phyloP scores from a whole-genome alignment of 2,329 filamentous ascomycete species.

The Trichophyton equinum region DNA sequence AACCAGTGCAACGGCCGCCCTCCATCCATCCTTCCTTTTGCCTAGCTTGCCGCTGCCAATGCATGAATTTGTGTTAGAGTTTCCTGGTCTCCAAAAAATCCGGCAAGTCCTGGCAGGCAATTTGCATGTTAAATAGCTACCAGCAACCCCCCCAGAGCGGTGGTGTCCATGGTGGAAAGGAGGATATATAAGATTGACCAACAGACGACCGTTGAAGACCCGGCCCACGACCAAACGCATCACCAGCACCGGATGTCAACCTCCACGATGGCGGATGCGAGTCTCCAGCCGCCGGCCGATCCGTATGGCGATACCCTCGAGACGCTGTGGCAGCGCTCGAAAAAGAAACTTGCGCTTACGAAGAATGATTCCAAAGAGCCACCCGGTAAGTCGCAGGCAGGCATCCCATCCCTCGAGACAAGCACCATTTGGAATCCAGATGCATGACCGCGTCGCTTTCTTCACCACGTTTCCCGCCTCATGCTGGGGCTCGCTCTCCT shows the following conservation, averaged over 20 bases:
- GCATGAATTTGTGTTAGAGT: neutral
- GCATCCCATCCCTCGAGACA: neutral
- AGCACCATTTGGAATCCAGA: neutral
- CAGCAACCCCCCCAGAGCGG: too few species aligned
- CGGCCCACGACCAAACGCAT: too few species aligned
- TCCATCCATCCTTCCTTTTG: too few species aligned
- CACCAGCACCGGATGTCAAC: neutral
- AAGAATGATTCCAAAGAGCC: constrained; percentile 11
- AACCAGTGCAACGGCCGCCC: too few species aligned
- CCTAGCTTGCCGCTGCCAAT: neutral
- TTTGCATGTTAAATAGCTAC: neutral
- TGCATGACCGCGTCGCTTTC: neutral
- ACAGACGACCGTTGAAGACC: too few species aligned
- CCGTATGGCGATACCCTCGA: constrained; percentile 10
- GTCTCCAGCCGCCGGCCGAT: neutral
- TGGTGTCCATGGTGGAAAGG: too few species aligned
- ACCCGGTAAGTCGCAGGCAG: constrained; percentile 8
- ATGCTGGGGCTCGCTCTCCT: neutral
- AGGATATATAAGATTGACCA: too few species aligned
- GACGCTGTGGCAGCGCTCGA: constrained; percentile 13
- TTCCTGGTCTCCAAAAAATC: neutral
- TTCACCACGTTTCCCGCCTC: neutral
- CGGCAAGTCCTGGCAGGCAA: neutral
- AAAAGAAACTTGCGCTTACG: constrained; percentile 12
- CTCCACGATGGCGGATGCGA: neutral